Evolutionary conservation across 257 asterid genomes (phyloP).

Genomic region (Echites panduratus): DNA sequence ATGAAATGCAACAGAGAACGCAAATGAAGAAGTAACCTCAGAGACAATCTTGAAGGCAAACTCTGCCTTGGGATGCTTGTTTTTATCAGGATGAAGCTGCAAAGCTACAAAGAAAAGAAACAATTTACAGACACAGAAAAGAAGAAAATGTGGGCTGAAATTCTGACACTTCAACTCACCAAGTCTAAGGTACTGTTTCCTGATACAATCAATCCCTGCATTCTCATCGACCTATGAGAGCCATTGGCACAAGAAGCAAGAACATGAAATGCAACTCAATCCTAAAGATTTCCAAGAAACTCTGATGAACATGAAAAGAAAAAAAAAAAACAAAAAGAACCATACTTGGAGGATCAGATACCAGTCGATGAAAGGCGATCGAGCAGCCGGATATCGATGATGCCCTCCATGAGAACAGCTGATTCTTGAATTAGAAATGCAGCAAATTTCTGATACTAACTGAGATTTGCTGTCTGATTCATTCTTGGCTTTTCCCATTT

Average conservation of each 20-base stretch:
- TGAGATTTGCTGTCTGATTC: slow-evolving; percentile 42
- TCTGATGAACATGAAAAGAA: neutral
- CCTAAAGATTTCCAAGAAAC: neutral
- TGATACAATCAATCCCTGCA: slow-evolving; percentile 40
- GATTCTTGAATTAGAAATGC: slow-evolving; percentile 30
- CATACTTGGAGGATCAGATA: slow-evolving; percentile 59
- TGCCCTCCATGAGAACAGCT: slow-evolving; percentile 30
- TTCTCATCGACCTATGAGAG: slow-evolving; percentile 50
- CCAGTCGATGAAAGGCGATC: slow-evolving; percentile 52
- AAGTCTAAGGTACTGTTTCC: slow-evolving; percentile 55
- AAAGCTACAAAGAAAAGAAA: slow-evolving; percentile 39
- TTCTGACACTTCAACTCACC: slow-evolving; percentile 31
- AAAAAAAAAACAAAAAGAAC: neutral
- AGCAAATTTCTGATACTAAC: slow-evolving; percentile 47
- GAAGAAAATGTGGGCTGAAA: neutral
- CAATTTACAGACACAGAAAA: neutral
- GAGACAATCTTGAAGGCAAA: slow-evolving; percentile 75
- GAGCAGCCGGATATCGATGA: slow-evolving; percentile 14
- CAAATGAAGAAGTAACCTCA: slow-evolving; percentile 36
- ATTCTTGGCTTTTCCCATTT: slow-evolving; percentile 32
- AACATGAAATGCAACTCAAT: neutral
- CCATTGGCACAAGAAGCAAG: neutral
- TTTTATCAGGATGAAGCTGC: slow-evolving; percentile 85
- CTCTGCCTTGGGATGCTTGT: slow-evolving; percentile 68
- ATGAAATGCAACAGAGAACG: neutral